Conservation (phyloP, 129 eudicot species). For the Tanacetum coccineum region DNA sequence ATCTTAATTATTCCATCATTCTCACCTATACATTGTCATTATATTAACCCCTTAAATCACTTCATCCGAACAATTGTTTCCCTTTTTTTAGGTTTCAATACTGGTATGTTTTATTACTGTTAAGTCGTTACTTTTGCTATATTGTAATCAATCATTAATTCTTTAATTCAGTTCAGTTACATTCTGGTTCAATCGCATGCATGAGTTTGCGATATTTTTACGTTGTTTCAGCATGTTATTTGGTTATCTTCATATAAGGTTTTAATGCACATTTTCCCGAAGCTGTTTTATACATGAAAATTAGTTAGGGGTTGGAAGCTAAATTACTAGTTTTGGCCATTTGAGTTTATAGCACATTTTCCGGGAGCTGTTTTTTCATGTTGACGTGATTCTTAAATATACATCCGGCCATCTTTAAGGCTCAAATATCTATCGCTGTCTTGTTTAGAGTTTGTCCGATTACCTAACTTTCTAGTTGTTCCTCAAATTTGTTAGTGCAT, state of each 20-base stretch:
- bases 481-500: too few species aligned
- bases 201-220: background rate
- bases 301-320: slow-evolving; percentile 9
- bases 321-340: background rate
- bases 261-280: too few species aligned
- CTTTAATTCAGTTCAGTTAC: background rate
- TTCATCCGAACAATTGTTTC: slow-evolving; percentile 10
- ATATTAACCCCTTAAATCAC: background rate
- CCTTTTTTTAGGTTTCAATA: background rate
- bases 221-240: slow-evolving; percentile 8
- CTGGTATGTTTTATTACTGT: slow-evolving; percentile 12
- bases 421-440: too few species aligned
- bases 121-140: background rate
- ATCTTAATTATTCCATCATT: slow-evolving; percentile 22
- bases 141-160: background rate
- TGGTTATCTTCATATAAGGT: background rate
- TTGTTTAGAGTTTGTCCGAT: too few species aligned
- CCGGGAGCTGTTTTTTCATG: too few species aligned
- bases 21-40: background rate
- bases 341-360: background rate
- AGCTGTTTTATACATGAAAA: too few species aligned
- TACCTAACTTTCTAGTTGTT: too few species aligned
- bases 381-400: too few species aligned
- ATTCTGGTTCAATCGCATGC: background rate
- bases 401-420: background rate